A percentile compares a stretch with the other conserved stretches of the same genome.
Conservation (phyloP, 371 early-diverging fungal species). For the Apophysomyces trapeziformis region DNA sequence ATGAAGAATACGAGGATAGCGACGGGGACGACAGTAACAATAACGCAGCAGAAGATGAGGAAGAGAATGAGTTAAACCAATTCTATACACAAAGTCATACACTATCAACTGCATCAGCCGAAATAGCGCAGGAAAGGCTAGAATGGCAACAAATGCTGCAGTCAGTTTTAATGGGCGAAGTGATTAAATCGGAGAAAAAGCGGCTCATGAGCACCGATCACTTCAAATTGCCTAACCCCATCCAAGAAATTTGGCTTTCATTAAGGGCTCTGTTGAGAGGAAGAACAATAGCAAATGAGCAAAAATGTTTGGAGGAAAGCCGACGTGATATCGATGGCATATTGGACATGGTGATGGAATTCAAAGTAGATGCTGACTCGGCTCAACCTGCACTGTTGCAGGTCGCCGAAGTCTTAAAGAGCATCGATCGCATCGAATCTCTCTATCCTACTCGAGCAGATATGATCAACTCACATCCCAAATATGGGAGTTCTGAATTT, state of each 20-base stretch:
- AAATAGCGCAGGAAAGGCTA: constrained; percentile 67
- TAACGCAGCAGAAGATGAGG: background rate
- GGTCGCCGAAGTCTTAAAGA: constrained; percentile 71
- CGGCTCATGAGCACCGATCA: constrained; percentile 61
- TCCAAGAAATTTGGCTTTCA: constrained; percentile 80
- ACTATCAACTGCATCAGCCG: constrained; percentile 31
- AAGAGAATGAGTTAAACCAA: constrained; percentile 23
- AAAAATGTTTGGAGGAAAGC: constrained; percentile 67
- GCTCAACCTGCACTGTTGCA: constrained; percentile 57
- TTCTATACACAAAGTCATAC: constrained; percentile 39
- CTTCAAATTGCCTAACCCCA: constrained; percentile 53
- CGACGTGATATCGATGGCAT: constrained; percentile 67
- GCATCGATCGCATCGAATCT: constrained; percentile 78
- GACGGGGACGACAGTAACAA: constrained; percentile 23
- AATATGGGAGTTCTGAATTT: constrained; percentile 69
- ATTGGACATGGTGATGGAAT: constrained; percentile 66
- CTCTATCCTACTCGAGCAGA: constrained; percentile 76
- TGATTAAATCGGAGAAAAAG: constrained; percentile 80
- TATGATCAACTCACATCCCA: constrained; percentile 69
- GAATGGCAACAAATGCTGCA: constrained; percentile 89
- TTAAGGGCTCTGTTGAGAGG: constrained; percentile 70
- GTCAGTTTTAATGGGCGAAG: constrained; percentile 84
- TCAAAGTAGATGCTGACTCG: constrained; percentile 57
- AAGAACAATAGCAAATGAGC: constrained; percentile 66
- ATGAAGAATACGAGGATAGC: constrained; percentile 31